Conservation (phyloP, 257 asterid genomes). For the Lavandula angustifolia region DNA sequence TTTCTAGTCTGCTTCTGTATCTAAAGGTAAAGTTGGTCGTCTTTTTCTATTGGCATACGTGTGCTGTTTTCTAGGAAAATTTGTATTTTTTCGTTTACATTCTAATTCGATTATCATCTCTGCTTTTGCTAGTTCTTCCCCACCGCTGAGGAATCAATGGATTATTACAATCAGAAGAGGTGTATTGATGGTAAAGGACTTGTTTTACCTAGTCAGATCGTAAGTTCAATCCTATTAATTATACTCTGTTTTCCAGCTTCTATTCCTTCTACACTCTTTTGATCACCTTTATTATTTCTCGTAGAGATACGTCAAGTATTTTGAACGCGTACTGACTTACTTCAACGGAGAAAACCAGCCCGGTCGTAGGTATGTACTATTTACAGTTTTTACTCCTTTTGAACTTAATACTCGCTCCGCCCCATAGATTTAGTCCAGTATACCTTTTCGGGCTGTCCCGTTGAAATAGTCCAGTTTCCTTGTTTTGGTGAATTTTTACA, state of each 20-base stretch:
- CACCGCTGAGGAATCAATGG: slow-evolving; percentile 97
- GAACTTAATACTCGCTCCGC: not conserved
- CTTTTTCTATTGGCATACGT: slow-evolving; percentile 2
- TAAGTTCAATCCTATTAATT: slow-evolving; percentile 42
- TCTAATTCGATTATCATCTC: slow-evolving; percentile 32
- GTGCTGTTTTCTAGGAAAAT: not conserved
- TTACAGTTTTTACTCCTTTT: slow-evolving; percentile 7
- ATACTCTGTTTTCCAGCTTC: slow-evolving; percentile 14
- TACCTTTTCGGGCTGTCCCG: too few relatives aligned
- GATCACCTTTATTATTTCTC: slow-evolving; percentile 25
- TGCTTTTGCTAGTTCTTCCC: slow-evolving; percentile 76
- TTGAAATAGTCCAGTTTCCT: too few relatives aligned
- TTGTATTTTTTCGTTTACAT: slow-evolving; percentile 12
- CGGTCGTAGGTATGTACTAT: slow-evolving; percentile 77
- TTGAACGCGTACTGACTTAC: slow-evolving; percentile 77
- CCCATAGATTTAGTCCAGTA: too few relatives aligned
- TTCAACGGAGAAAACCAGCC: slow-evolving; percentile 98
- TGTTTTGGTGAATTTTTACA: too few relatives aligned
- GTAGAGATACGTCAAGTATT: slow-evolving; percentile 96
- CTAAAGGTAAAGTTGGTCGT: slow-evolving; percentile 56
- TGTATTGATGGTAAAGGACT: slow-evolving; percentile 94
- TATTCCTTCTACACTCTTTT: slow-evolving; percentile 20
- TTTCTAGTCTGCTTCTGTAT: slow-evolving; percentile 91
- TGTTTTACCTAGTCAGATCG: slow-evolving; percentile 98
- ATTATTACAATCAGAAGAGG: slow-evolving; percentile 93